Evolutionary conservation across 2,329 filamentous ascomycete genomes (phyloP).

Genomic region (Cladosporium cucumerinum): DNA sequence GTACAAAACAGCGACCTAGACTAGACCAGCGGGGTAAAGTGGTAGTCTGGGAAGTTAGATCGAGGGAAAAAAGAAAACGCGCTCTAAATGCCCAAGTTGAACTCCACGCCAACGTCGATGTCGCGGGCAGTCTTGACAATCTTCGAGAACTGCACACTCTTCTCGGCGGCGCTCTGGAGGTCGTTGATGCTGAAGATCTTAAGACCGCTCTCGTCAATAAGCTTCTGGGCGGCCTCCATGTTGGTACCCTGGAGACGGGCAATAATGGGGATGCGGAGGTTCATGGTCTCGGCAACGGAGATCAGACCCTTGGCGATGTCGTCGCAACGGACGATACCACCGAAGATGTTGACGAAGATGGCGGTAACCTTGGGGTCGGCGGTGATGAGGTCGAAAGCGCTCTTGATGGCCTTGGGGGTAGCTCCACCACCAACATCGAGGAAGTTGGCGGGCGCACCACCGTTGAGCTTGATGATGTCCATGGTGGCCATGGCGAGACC

Average conservation of each 20-base stretch:
- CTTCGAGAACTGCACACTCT: constrained; percentile 98
- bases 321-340: constrained; percentile 96
- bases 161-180: constrained; percentile 94
- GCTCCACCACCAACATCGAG: constrained; percentile 97
- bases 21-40: background rate
- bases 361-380: constrained; percentile 97
- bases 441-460: constrained; percentile 95
- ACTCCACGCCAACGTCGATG: constrained; percentile 95
- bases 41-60: constrained; percentile 3
- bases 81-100: constrained; percentile 82
- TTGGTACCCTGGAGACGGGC: constrained; percentile 97
- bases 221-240: constrained; percentile 87
- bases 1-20: constrained; percentile 10
- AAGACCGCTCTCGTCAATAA: constrained; percentile 93
- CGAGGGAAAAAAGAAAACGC: constrained; percentile 2
- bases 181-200: constrained; percentile 99
- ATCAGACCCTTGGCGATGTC: constrained; percentile 95
- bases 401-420: constrained; percentile 92
- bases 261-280: constrained; percentile 94
- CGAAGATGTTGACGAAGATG: constrained; percentile 99
- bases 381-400: constrained; percentile 98
- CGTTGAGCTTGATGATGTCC: constrained; percentile 99
- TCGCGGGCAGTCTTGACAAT: constrained; percentile 98
- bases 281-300: constrained; percentile 89
- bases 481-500: constrained; percentile 99